A percentile compares a stretch with the other conserved stretches of the same genome.
These are phyloP conservation scores for Musa schizocarpa DNA, from an alignment of 176 grass and related monocot genomes.

Conservation along the genomic window DNA sequence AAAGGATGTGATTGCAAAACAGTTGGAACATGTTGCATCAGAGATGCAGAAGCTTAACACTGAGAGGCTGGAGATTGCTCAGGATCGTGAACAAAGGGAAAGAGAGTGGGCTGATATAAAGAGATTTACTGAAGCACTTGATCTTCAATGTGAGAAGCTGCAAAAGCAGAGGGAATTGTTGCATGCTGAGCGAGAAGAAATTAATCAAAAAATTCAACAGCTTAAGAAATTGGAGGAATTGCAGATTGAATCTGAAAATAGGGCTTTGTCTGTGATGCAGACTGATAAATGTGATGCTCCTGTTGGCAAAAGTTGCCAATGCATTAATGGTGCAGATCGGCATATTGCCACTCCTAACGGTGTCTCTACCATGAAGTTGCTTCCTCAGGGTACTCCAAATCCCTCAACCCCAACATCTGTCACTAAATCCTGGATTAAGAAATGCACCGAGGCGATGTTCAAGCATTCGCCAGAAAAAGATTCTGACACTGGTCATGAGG, in stretches of 20 bases:
- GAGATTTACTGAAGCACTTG: conserved; percentile 46
- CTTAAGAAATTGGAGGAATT: conserved; percentile 63
- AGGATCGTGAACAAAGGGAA: conserved; percentile 62
- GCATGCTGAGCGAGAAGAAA: conserved; percentile 66
- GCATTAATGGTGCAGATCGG: not conserved
- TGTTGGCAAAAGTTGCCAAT: conserved; percentile 8
- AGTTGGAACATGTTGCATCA: conserved; percentile 45
- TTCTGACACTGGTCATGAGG: conserved; percentile 26
- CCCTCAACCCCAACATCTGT: conserved; percentile 32
- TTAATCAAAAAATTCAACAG: conserved; percentile 60
- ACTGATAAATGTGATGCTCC: conserved; percentile 29
- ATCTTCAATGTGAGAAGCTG: conserved; percentile 74
- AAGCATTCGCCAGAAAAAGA: conserved; percentile 44
- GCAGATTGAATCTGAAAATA: conserved; percentile 65
- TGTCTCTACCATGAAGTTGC: not conserved
- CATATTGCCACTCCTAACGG: not conserved
- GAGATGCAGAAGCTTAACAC: conserved; percentile 81
- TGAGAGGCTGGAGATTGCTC: conserved; percentile 61
- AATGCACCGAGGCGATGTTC: conserved; percentile 66
- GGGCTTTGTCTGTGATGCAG: conserved; percentile 34
- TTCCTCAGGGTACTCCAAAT: conserved; percentile 21
- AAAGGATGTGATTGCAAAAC: conserved; percentile 48
- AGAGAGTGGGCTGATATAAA: conserved; percentile 67
- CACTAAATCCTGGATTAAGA: conserved; percentile 70
- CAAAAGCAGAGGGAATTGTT: conserved; percentile 85